Conservation (phyloP, 192 early-diverging fungal species). For the Anaeromyces robustus region DNA sequence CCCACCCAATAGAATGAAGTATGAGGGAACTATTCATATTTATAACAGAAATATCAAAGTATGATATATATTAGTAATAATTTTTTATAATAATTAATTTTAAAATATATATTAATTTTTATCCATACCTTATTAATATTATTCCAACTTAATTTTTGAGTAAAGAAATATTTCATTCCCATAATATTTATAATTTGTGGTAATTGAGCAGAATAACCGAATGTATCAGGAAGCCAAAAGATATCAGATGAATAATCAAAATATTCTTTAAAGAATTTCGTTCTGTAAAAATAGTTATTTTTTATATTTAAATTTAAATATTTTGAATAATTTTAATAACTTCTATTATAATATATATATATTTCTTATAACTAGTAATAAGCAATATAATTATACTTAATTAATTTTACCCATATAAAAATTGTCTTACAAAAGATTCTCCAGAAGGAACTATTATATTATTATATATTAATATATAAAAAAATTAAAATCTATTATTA, state of each 20-base stretch:
- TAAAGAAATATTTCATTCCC: constrained; percentile 87
- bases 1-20: constrained; percentile 93
- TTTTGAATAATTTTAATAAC: no score
- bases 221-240: constrained; percentile 20
- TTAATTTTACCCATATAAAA: constrained; percentile 59
- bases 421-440: constrained; percentile 86
- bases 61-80: background rate
- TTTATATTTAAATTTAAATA: no score
- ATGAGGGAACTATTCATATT: constrained; percentile 54
- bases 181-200: constrained; percentile 77
- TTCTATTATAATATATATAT: no score
- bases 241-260: constrained; percentile 45
- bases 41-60: background rate
- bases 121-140: constrained; percentile 91
- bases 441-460: constrained; percentile 56
- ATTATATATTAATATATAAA: no score
- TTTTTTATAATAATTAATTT: no score
- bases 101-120: no score
- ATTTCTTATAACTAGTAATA: no score
- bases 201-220: constrained; percentile 81
- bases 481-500: no score
- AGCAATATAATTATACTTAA: background rate
- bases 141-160: constrained; percentile 98
- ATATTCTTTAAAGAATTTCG: constrained; percentile 68
- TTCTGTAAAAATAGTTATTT: no score